Evolutionary conservation across 140 eudicot genomes (phyloP), one percentile per base, ranked within the genome.

Genomic region (Erigeron philadelphicus): DNA sequence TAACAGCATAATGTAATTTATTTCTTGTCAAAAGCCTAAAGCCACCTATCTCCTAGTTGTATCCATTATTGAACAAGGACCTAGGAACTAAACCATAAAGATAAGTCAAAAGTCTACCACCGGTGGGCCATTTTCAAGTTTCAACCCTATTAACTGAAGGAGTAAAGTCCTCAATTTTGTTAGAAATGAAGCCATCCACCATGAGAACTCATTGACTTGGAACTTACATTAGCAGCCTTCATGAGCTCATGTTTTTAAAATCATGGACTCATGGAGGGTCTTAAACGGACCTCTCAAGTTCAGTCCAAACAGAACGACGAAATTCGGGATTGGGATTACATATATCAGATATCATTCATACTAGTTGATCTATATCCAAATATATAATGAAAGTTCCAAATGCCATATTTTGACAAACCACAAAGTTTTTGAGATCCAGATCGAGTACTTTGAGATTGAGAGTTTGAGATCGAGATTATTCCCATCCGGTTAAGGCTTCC

Each of bases 361-460:
- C 13, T n/a, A 48, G 5, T 12, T 48, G 17, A 59, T 31, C 11
- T 57, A 7, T 38, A 45, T 19, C 70, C 46, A 45, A n/a, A n/a
- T n/a, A n/a, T n/a, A n/a, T n/a, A n/a, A 66, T 66, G 70, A 8
- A 47, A 9, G 15, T 11, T 66, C 44, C 21, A 11, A 45, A 66
- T 21, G 41, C 54, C 43, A 45, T 21, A 66, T 46, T 6, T 23
- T 7, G 5, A 46, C 13, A n/a, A 66, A 66, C 57, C 44, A 46
- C 53, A 16, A 10, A 48, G 7, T 45, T 18, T n/a, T n/a, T n/a
- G n/a, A n/a, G n/a, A n/a, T n/a, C n/a, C n/a, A n/a, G n/a, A n/a
- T n/a, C n/a, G n/a, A n/a, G n/a, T n/a, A n/a, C n/a, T n/a, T n/a
- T n/a, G n/a, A n/a, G n/a, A n/a, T n/a, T n/a, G n/a, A n/a, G n/a